Percentiles rank a stretch among this genome's conserved stretches.
These are phyloP conservation scores for Passiflora organensis DNA, from an alignment of 345 rosid genomes.

Conservation along the genomic window DNA sequence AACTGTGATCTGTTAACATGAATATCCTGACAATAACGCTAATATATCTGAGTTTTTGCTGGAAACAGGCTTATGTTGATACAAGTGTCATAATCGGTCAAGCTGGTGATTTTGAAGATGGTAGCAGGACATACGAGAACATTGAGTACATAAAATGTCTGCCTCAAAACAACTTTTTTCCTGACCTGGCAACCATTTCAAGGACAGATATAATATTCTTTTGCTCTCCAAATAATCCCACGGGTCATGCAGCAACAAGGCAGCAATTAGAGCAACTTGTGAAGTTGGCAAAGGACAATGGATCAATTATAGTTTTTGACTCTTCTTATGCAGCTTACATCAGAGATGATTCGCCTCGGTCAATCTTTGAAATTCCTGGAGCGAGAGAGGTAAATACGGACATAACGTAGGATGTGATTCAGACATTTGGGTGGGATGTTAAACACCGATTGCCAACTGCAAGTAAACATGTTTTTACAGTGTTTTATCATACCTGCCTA, in stretches of 20 bases:
- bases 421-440: no score
- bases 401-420: no score
- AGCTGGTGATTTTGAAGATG: slow-evolving; percentile 48
- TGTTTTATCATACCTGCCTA: no score
- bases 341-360: slow-evolving; percentile 56
- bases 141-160: slow-evolving; percentile 64
- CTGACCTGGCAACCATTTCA: slow-evolving; percentile 44
- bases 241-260: slow-evolving; percentile 66
- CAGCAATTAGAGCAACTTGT: slow-evolving; percentile 56
- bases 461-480: no score
- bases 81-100: slow-evolving; percentile 75
- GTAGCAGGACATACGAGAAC: slow-evolving; percentile 50
- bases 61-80: slow-evolving; percentile 63
- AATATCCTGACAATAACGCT: not conserved
- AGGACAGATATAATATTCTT: slow-evolving; percentile 82
- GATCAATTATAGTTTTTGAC: slow-evolving; percentile 66
- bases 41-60: not conserved
- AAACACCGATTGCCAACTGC: no score
- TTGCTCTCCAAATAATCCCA: slow-evolving; percentile 92
- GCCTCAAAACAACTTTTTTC: slow-evolving; percentile 59
- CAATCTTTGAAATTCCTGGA: slow-evolving; percentile 88
- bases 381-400: slow-evolving; percentile 60
- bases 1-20: no score
- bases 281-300: slow-evolving; percentile 65
- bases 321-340: slow-evolving; percentile 76